phyloP scores from a whole-genome alignment of 2,329 filamentous ascomycete genomes.

The Aspergillus tamarii region DNA sequence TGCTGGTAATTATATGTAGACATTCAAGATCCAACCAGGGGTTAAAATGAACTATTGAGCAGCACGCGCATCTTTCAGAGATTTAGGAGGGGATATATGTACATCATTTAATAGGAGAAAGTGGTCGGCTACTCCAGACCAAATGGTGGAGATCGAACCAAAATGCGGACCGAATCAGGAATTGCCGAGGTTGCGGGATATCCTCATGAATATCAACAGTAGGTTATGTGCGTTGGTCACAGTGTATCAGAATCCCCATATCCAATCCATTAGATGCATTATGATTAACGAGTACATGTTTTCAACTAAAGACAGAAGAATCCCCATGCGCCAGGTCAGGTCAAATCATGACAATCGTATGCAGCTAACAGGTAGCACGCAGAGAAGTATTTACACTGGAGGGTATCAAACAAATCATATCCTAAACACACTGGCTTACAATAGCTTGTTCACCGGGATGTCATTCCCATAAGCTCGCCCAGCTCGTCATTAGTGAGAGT shows the following conservation, averaged over 20 bases:
- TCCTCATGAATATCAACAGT: neutral
- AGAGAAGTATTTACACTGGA: conserved; percentile 11
- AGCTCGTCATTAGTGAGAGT: conserved; percentile 51
- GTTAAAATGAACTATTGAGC: neutral
- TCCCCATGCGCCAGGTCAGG: conserved; percentile 20
- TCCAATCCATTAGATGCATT: conserved; percentile 4
- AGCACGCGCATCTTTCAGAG: neutral
- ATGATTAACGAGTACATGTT: conserved; percentile 11
- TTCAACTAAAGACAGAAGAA: conserved; percentile 2
- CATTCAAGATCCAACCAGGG: too few species aligned
- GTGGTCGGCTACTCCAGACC: neutral
- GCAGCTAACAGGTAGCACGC: conserved; percentile 8
- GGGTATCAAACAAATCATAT: conserved; percentile 18
- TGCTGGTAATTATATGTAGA: too few species aligned
- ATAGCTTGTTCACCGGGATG: conserved; percentile 14
- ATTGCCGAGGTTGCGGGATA: conserved; percentile 21
- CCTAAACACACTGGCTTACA: conserved; percentile 6
- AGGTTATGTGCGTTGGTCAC: neutral
- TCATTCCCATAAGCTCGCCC: conserved; percentile 43
- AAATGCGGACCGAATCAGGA: conserved; percentile 6
- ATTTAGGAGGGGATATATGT: neutral
- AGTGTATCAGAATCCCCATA: neutral
- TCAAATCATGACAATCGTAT: conserved; percentile 18
- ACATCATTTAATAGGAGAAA: neutral
- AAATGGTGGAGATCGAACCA: conserved; percentile 17